phyloP scores from a whole-genome alignment of 179 eudicot genomes.

The Camellia oleifera region DNA sequence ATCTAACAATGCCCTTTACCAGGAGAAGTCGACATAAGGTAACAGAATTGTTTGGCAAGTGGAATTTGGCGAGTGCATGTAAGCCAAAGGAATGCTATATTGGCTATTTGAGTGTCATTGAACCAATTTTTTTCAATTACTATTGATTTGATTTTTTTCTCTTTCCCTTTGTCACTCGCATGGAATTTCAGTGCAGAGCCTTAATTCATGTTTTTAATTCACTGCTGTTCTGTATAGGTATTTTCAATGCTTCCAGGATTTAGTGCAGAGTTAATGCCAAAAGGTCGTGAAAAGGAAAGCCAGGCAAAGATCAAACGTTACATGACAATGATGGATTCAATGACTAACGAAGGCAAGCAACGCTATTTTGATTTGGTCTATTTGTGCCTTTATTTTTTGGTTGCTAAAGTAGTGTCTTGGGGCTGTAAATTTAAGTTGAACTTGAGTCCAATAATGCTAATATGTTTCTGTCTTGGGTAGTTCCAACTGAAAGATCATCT shows the following conservation, averaged over 20 bases:
- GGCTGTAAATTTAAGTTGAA: neutral
- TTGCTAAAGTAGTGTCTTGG: neutral
- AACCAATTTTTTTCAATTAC: no score
- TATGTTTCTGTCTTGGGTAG: no score
- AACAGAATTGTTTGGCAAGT: neutral
- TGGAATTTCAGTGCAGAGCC: neutral
- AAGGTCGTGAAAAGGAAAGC: slow-evolving; percentile 92
- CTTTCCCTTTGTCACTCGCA: no score
- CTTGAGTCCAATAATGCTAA: no score
- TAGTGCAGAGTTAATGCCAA: slow-evolving; percentile 80
- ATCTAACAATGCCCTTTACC: neutral
- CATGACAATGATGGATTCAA: slow-evolving; percentile 98
- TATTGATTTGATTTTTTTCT: neutral
- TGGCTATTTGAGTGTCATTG: neutral
- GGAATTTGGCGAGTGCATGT: neutral
- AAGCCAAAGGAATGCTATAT: neutral
- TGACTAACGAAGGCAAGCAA: slow-evolving; percentile 83
- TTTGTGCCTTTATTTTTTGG: neutral
- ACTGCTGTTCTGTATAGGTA: slow-evolving; percentile 37
- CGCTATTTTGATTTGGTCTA: neutral
- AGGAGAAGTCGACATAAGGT: neutral
- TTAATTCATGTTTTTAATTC: neutral
- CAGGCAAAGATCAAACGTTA: slow-evolving; percentile 89
- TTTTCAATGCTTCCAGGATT: slow-evolving; percentile 89
- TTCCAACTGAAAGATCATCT: no score